A percentile compares a stretch with the other conserved stretches of the same genome.
Evolutionary conservation across 805 yeast genomes (phyloP).

Genomic region (Maudiozyma barnettii): DNA sequence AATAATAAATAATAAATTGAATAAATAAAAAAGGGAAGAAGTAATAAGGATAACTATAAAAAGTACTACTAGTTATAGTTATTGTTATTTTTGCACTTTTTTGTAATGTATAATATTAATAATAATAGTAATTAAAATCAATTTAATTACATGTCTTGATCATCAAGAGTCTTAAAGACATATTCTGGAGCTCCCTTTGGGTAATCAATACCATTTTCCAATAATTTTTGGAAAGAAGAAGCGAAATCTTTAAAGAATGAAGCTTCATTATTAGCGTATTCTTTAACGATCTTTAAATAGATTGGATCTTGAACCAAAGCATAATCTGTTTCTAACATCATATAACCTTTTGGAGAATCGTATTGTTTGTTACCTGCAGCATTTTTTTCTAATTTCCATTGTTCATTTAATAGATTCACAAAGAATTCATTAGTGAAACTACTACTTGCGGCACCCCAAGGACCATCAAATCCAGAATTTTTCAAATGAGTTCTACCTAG

Average conservation of each 20-base stretch:
- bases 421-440: slow-evolving; percentile 67
- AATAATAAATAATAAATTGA: no score
- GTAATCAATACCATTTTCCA: slow-evolving; percentile 69
- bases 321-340: slow-evolving; percentile 85
- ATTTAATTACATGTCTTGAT: slow-evolving; percentile 36
- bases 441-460: slow-evolving; percentile 81
- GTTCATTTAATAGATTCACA: slow-evolving; percentile 44
- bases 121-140: background rate
- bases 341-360: slow-evolving; percentile 53
- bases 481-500: slow-evolving; percentile 65
- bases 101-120: background rate
- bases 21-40: no score
- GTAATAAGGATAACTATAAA: no score
- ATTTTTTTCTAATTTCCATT: slow-evolving; percentile 49
- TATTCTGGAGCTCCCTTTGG: slow-evolving; percentile 37
- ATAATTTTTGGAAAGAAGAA: slow-evolving; percentile 53
- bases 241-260: slow-evolving; percentile 57
- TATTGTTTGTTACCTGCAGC: slow-evolving; percentile 51
- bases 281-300: slow-evolving; percentile 52
- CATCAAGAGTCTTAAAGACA: slow-evolving; percentile 58
- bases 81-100: no score
- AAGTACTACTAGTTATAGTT: no score
- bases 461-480: slow-evolving; percentile 76
- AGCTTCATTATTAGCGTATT: slow-evolving; percentile 58
- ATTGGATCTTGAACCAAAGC: slow-evolving; percentile 53